Percentiles rank a stretch among this genome's conserved stretches.
These are phyloP conservation scores for Ceratobasidium sp. DNA, from an alignment of 1,284 basidiomycete species.

Conservation along the genomic window DNA sequence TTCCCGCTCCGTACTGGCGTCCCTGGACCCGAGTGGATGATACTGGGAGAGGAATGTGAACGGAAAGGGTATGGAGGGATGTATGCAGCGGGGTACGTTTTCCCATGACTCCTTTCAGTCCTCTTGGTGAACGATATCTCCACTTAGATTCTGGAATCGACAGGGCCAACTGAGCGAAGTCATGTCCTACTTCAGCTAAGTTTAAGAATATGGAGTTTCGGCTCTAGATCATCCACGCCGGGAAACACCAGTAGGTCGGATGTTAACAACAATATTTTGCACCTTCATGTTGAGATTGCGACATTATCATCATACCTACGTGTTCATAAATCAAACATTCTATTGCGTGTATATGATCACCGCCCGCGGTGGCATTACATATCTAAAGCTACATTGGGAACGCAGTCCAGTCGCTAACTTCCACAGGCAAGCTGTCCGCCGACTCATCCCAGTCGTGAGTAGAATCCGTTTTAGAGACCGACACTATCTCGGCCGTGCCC, in stretches of 20 bases:
- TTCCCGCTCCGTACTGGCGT: slow-evolving; percentile 49
- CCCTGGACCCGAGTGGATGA: slow-evolving; percentile 48
- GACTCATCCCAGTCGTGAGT: not conserved
- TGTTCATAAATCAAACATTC: not conserved
- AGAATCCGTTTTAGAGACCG: not conserved
- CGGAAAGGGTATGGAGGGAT: slow-evolving; percentile 41
- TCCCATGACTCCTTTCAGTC: not conserved
- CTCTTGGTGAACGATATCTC: not conserved
- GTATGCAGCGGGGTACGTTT: slow-evolving; percentile 47
- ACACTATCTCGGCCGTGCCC: too few species aligned
- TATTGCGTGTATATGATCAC: not conserved
- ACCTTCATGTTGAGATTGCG: not conserved
- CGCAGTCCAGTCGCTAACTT: slow-evolving; percentile 10
- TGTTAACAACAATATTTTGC: too few species aligned
- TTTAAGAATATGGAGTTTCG: too few species aligned
- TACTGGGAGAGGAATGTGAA: slow-evolving; percentile 44
- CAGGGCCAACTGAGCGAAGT: slow-evolving; percentile 20
- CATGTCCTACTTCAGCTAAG: slow-evolving; percentile 45
- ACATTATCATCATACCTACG: not conserved
- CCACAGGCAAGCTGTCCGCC: slow-evolving; percentile 3
- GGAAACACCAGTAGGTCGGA: not conserved
- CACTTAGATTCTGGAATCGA: slow-evolving; percentile 45
- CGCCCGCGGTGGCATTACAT: not conserved
- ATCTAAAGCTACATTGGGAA: not conserved
- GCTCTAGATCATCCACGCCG: too few species aligned